Evolutionary conservation across 371 early-diverging fungal species (phyloP), one percentile per base, ranked within the genome.

Genomic region (Apophysomyces sp.): DNA sequence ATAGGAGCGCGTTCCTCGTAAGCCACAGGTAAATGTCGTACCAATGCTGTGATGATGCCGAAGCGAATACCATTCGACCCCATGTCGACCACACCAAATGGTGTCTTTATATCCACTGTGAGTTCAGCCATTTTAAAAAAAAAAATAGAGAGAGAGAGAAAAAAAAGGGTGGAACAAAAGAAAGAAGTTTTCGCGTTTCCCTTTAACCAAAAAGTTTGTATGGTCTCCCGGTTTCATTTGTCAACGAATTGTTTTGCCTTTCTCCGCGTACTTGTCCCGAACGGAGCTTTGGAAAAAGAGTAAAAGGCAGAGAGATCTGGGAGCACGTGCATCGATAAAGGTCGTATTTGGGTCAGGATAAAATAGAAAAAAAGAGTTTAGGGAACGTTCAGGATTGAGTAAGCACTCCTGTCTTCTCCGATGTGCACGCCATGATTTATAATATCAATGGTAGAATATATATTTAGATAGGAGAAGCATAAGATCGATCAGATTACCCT

Each of bases 61-160:
- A 84, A 82, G 21, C 84, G 76, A 40, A 84, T 82, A 40, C 84
- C 84, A 66, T 84, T 84, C 34, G 81, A 81, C n/a, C 84, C 84
- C 78, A 84, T 84, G 60, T 84, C 84, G 4, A 84, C 67, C 6
- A 84, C 78, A 8, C 79, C 84, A 8, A 83, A 65, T 12, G 81
- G 78, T 7, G 79, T 75, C 15, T 58, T 55, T 6, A 63, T 52
- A 9, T 36, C 15, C n/a, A 24, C 29, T 0, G 60, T 28, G 3
- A 60, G 24, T n/a, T 24, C 27, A 16, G 37, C 60, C 65, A 65
- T 65, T 15, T 16, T 8, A 16, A 6, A 36, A 8, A 39, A 7
- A 21, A 12, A 16, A 26, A 27, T 31, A 11, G 9, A 7, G 9
- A 4, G 4, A 44, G 32, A 29, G 16, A 31, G 16, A 4, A 26